These are phyloP conservation scores for Crepidotus variabilis DNA, from an alignment of 768 basidiomycete genomes.

Conservation along the genomic window DNA sequence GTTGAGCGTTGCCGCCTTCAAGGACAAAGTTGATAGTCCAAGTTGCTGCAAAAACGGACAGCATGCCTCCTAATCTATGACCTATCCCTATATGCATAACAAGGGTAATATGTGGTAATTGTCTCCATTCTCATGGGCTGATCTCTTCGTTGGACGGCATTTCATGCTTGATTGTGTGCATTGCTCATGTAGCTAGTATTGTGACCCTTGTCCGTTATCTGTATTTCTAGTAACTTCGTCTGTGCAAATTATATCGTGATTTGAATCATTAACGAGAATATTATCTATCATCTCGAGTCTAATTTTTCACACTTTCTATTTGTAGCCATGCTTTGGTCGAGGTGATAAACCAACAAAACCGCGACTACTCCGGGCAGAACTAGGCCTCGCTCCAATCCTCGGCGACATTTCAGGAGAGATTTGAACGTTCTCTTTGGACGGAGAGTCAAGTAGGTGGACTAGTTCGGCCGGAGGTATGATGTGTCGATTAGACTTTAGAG, in stretches of 20 bases:
- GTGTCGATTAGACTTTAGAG: slow-evolving; percentile 10
- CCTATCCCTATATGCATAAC: background rate
- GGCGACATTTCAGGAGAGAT: background rate
- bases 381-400: background rate
- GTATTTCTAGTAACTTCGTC: background rate
- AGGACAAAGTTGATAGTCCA: background rate
- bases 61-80: background rate
- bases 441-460: slow-evolving; percentile 12
- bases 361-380: background rate
- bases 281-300: too few species aligned
- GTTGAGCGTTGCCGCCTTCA: slow-evolving; percentile 61
- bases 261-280: background rate
- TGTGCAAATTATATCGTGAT: background rate
- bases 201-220: background rate
- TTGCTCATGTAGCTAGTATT: background rate
- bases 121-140: background rate
- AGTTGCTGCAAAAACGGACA: background rate
- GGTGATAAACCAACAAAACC: slow-evolving; percentile 3
- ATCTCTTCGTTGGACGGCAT: background rate
- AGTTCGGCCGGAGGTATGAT: slow-evolving; percentile 16
- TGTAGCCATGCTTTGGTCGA: slow-evolving; percentile 1
- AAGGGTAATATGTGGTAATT: background rate
- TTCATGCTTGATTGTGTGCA: background rate
- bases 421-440: background rate
- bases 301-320: background rate